Evolutionary conservation across 192 early-diverging fungal species (phyloP), one percentile per base, ranked within the genome.

Genomic region (Podila epigama): DNA sequence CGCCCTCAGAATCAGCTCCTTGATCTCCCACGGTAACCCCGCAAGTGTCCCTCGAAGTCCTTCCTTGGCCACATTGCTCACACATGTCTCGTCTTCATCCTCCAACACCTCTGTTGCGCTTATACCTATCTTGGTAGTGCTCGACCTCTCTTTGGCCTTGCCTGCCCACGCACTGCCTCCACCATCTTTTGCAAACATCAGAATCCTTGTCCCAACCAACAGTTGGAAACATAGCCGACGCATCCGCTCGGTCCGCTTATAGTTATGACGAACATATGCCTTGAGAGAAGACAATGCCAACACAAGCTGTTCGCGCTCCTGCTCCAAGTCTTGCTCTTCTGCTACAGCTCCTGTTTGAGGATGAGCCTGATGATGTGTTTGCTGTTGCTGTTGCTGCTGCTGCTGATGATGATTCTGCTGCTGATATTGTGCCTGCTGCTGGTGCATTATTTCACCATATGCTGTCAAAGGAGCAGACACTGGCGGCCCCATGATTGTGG

Each of bases 151-250:
- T 20, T 18, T 48, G n/a, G 61, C 25, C n/a, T 48, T 29, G 2
- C n/a, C 33, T 32, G 40, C 10, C 7, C 18, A 11, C 18, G 20
- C 20, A 12, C 9, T 6, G 16, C 5, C 2, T 34, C 41, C 41
- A 44, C 34, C 57, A 20, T 77, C 73, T 32, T 77, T 68, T 12
- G 73, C 66, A 64, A 77, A 77, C 66, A 77, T 63, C 27, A 77
- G 27, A 2, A 77, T 54, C 6, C 73, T 37, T 4, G 60, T 42
- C 25, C 27, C 42, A 2, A 50, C 66, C 40, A 77, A 11, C 28
- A 77, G 58, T 27, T 77, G 60, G 36, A 77, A 77, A 20, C 72
- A 68, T 22, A 77, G 51, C 3, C 29, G 57, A 27, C 52, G 73
- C 28, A 77, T n/a, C 50, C 40, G 53, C 27, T 32, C 40, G 0